phyloP scores from a whole-genome alignment of 2,329 filamentous ascomycete genomes.

The Gremmenia infestans region DNA sequence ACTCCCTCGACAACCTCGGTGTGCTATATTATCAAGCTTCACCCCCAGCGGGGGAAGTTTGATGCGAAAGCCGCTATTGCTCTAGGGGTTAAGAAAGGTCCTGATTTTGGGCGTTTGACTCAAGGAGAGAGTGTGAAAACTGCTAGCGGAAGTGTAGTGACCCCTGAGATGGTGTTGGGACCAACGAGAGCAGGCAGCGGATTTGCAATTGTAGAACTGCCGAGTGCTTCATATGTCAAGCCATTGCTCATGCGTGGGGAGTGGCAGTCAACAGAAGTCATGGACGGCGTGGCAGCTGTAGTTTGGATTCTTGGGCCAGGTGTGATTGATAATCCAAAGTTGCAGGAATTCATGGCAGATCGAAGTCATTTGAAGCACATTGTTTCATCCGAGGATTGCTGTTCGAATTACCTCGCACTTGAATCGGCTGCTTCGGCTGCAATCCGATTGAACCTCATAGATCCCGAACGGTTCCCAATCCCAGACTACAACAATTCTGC shows the following conservation, averaged over 20 bases:
- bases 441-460: conserved; percentile 66
- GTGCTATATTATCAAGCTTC: conserved; percentile 80
- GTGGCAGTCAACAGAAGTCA: conserved; percentile 60
- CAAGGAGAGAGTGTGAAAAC: conserved; percentile 58
- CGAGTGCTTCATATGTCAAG: conserved; percentile 64
- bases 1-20: conserved; percentile 62
- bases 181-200: conserved; percentile 62
- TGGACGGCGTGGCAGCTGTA: conserved; percentile 61
- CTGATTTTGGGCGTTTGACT: conserved; percentile 56
- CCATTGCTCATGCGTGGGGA: conserved; percentile 66
- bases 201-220: conserved; percentile 76
- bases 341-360: conserved; percentile 66
- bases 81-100: conserved; percentile 58
- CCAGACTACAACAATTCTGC: conserved; percentile 56
- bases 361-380: conserved; percentile 64
- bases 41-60: conserved; percentile 77
- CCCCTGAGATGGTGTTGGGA: conserved; percentile 81
- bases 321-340: conserved; percentile 54
- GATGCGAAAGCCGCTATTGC: conserved; percentile 57
- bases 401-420: conserved; percentile 69
- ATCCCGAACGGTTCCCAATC: conserved; percentile 66
- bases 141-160: conserved; percentile 63
- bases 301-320: conserved; percentile 78
- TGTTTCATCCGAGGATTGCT: conserved; percentile 68
- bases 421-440: conserved; percentile 62